Evolutionary conservation across 352 stramenopile species (phyloP).

Genomic region (Phytophthora parvispora): DNA sequence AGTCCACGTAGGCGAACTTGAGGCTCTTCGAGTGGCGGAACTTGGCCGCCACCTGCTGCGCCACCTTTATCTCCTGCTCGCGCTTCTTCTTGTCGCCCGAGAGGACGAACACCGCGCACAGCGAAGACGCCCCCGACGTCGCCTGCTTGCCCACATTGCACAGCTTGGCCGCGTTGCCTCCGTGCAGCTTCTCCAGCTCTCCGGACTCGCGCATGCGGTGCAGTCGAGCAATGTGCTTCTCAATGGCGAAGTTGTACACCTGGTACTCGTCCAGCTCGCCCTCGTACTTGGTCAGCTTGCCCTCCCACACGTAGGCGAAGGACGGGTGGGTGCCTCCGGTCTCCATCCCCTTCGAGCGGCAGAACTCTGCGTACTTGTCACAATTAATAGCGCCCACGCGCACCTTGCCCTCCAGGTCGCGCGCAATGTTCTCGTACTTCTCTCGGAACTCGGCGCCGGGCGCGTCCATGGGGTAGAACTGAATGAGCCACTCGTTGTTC

Average conservation of each 20-base stretch:
- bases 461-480: constrained; percentile 81
- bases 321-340: constrained; percentile 53
- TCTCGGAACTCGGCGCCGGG: constrained; percentile 68
- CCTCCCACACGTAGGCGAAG: constrained; percentile 83
- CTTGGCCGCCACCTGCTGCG: constrained; percentile 64
- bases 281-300: constrained; percentile 55
- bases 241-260: constrained; percentile 89
- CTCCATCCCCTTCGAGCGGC: constrained; percentile 45
- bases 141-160: constrained; percentile 81
- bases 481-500: constrained; percentile 86
- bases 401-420: constrained; percentile 75
- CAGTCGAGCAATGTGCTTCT: constrained; percentile 80
- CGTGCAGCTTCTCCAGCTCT: constrained; percentile 79
- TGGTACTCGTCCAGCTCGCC: constrained; percentile 83
- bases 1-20: constrained; percentile 79
- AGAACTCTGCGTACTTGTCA: constrained; percentile 72
- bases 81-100: constrained; percentile 54
- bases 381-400: constrained; percentile 86
- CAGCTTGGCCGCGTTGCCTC: constrained; percentile 77
- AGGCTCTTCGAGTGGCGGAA: constrained; percentile 76
- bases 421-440: constrained; percentile 71
- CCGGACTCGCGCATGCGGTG: constrained; percentile 72
- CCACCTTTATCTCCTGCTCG: constrained; percentile 60
- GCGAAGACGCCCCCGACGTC: constrained; percentile 53
- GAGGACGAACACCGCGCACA: constrained; percentile 82